Evolutionary conservation across 2,329 filamentous ascomycete genomes (phyloP).

Genomic region (Colletotrichum acutatum): DNA sequence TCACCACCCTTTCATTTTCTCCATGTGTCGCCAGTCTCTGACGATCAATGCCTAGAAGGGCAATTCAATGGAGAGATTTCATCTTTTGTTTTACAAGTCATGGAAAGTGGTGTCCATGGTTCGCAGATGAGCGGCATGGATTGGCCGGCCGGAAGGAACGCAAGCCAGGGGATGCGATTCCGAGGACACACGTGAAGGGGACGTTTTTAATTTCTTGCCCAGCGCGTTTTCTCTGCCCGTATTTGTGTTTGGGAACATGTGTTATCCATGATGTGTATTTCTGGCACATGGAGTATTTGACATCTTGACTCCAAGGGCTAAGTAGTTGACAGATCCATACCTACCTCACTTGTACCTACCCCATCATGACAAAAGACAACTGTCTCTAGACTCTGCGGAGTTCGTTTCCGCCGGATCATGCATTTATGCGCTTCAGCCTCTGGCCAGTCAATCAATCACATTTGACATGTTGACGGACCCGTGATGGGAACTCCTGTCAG

Average conservation of each 20-base stretch:
- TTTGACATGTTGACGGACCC: neutral
- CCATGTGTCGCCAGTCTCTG: neutral
- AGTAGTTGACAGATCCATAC: neutral
- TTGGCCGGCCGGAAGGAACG: neutral
- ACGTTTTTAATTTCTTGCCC: neutral
- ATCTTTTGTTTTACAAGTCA: slow-evolving; percentile 21
- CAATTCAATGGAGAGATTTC: slow-evolving; percentile 12
- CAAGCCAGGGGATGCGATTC: neutral
- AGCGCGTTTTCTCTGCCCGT: neutral
- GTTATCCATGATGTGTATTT: slow-evolving; percentile 11
- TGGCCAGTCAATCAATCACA: neutral
- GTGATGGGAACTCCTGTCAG: slow-evolving; percentile 12
- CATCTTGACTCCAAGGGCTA: slow-evolving; percentile 4
- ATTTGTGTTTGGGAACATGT: slow-evolving; percentile 1
- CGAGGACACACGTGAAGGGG: slow-evolving; percentile 14
- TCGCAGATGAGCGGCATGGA: neutral
- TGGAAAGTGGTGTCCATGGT: neutral
- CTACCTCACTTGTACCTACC: too few relatives aligned
- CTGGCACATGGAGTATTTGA: slow-evolving; percentile 3
- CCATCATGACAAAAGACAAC: neutral
- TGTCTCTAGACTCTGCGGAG: neutral
- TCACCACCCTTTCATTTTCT: neutral
- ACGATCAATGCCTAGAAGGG: slow-evolving; percentile 19
- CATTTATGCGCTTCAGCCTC: slow-evolving; percentile 13
- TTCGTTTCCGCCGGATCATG: slow-evolving; percentile 21